Evolutionary conservation across 1,139 yeast species (phyloP), one percentile per base, ranked within the genome.

Genomic region (Saccharomyces hybrid): DNA sequence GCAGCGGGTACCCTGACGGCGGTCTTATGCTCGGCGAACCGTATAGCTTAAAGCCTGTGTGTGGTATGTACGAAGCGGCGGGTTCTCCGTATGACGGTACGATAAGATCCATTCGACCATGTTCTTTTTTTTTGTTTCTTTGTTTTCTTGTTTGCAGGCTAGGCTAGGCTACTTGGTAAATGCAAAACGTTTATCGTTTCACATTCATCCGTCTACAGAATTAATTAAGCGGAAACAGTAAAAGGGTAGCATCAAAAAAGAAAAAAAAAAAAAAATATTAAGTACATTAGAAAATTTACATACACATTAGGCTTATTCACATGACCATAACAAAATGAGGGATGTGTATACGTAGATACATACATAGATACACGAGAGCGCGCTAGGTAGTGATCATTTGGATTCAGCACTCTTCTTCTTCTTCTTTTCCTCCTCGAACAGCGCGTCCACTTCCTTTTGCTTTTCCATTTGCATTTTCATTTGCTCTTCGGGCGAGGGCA

Each of bases 401-500:
- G 16, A 14, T 19, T 25, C 50, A n/a, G n/a, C 25, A 28, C 41
- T 46, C 32, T 38, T 29, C 50, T 57, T 54, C 46, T 60, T 57
- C 49, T 57, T 60, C 60, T 68, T 69, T 54, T 60, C 60, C 51
- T 66, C 60, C 54, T 67, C 70, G 54, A 58, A 68, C 38, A 68
- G 59, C 32, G 62, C 66, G 46, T 75, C 79, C 46, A 68, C 68
- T 64, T 77, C 79, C 60, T 73, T 70, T 60, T 75, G 77, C 53
- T 73, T 81, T 58, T 73, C 74, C 61, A 72, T 53, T 71, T 84
- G 88, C 54, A 79, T 74, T 66, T 81, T 83, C 66, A 91, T 87
- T 65, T 88, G 82, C 58, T 87, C 95, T 72, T 89, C 97, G 47
- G 95, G 88, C 52, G 83, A 78, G 61, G 96, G 96, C 62, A 86